These are phyloP conservation scores for Tricholoma sp. DNA, from an alignment of 768 basidiomycete genomes.

Conservation along the genomic window DNA sequence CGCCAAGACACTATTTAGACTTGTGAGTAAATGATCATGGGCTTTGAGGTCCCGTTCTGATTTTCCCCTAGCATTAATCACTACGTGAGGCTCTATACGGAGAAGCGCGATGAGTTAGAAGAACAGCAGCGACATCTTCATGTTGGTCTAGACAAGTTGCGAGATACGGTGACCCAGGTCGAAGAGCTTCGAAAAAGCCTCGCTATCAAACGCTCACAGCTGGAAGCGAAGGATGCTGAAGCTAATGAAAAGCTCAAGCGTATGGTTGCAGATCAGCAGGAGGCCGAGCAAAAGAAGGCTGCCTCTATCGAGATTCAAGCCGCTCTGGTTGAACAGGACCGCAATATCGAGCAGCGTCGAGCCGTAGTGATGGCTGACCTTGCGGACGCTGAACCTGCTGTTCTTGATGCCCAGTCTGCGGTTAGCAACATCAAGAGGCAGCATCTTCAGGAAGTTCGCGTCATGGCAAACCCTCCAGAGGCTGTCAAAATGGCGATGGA, in stretches of 20 bases:
- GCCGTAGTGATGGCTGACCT: conserved; percentile 91
- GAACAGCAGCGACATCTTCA: conserved; percentile 98
- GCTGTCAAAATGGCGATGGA: conserved; percentile 98
- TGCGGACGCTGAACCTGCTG: conserved; percentile 96
- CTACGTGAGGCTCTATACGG: conserved; percentile 90
- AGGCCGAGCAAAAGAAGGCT: conserved; percentile 96
- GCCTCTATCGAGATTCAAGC: conserved; percentile 96
- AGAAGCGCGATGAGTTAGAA: conserved; percentile 96
- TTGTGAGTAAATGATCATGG: conserved; percentile 61
- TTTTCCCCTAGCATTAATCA: conserved; percentile 76
- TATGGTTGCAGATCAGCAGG: conserved; percentile 98
- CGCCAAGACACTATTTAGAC: conserved; percentile 96
- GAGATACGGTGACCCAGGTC: conserved; percentile 93
- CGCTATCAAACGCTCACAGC: conserved; percentile 87
- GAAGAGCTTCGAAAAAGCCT: conserved; percentile 94
- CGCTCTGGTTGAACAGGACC: conserved; percentile 87
- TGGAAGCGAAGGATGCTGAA: conserved; percentile 90
- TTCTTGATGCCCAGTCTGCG: conserved; percentile 91
- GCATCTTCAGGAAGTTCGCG: conserved; percentile 93
- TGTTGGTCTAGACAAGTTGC: conserved; percentile 94
- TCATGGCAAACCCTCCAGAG: conserved; percentile 98
- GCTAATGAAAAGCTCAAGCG: conserved; percentile 96
- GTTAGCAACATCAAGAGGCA: conserved; percentile 95
- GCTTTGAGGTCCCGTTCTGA: conserved; percentile 4
- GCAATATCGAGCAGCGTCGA: conserved; percentile 80